Conservation (phyloP, 768 basidiomycete genomes). For the Serendipita sp. region DNA sequence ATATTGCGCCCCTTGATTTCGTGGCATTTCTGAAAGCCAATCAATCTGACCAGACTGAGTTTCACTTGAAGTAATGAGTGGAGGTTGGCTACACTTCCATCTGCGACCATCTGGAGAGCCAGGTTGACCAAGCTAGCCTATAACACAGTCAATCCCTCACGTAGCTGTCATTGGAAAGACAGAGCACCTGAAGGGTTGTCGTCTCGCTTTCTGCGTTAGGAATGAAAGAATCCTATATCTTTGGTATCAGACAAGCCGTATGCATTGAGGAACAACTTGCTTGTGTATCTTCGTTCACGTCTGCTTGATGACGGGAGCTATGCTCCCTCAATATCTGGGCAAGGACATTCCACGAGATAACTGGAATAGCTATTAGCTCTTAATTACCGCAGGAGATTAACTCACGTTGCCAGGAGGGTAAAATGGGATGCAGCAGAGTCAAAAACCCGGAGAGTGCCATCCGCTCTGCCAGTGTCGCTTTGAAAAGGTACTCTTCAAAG, state of each 20-base stretch:
- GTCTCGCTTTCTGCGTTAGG: not conserved
- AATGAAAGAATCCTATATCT: conserved; percentile 24
- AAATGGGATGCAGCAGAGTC: conserved; percentile 49
- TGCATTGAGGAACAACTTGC: no score
- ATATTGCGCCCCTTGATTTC: conserved; percentile 23
- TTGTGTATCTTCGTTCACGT: no score
- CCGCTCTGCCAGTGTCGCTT: conserved; percentile 40
- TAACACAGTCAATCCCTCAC: conserved; percentile 9
- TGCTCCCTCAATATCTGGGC: conserved; percentile 43
- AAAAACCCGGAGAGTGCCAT: conserved; percentile 45
- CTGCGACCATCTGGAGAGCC: conserved; percentile 48
- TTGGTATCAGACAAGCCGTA: conserved; percentile 10
- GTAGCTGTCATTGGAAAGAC: conserved; percentile 32
- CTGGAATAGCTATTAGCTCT: conserved; percentile 20
- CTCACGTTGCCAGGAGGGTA: conserved; percentile 50
- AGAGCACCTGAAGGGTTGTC: conserved; percentile 19
- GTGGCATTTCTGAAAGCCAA: conserved; percentile 31
- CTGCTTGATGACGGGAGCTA: conserved; percentile 16
- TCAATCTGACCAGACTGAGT: conserved; percentile 26
- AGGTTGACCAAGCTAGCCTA: conserved; percentile 43
- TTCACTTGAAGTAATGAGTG: conserved; percentile 47
- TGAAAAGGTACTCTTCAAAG: conserved; percentile 47
- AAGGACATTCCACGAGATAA: conserved; percentile 49
- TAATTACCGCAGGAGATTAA: not conserved
- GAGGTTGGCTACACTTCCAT: conserved; percentile 39